Percentiles rank a stretch among this genome's conserved stretches.
Evolutionary conservation across 208 protist species (phyloP).

Genomic region (Crithidia fasciculata): DNA sequence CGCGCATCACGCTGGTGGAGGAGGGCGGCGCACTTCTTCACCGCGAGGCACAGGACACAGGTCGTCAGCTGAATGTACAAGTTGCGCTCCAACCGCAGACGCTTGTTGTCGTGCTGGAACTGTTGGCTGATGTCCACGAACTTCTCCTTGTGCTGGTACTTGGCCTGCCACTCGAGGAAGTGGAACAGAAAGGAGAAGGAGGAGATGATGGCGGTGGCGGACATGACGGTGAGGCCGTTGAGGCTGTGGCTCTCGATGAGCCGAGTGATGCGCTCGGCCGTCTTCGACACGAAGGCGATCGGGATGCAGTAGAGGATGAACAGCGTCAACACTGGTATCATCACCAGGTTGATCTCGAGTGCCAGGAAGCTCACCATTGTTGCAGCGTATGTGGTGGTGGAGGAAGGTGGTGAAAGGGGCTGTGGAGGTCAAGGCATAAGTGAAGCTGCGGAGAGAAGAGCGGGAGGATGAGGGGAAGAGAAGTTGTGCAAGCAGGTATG

Average conservation of each 20-base stretch:
- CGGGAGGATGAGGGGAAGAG: not conserved
- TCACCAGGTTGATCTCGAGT: constrained; percentile 60
- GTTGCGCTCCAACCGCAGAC: constrained; percentile 63
- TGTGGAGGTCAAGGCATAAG: no score
- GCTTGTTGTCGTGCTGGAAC: constrained; percentile 69
- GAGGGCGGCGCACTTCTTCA: constrained; percentile 43
- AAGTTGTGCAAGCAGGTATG: not conserved
- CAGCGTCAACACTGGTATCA: constrained; percentile 48
- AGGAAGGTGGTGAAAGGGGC: not conserved
- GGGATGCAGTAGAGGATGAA: constrained; percentile 61
- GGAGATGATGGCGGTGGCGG: constrained; percentile 38
- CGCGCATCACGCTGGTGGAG: constrained; percentile 3
- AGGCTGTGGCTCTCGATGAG: constrained; percentile 46
- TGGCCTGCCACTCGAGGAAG: constrained; percentile 56
- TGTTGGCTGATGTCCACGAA: constrained; percentile 65
- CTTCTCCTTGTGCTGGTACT: constrained; percentile 40
- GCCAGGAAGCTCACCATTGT: constrained; percentile 46
- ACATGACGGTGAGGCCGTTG: constrained; percentile 47
- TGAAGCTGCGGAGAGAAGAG: not conserved
- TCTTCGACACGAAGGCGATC: constrained; percentile 34
- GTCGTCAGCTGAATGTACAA: constrained; percentile 74
- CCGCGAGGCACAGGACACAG: constrained; percentile 51
- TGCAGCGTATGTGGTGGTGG: not conserved
- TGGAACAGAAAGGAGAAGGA: constrained; percentile 54
- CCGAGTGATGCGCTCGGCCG: constrained; percentile 34